phyloP scores from a whole-genome alignment of 2,329 filamentous ascomycete species.

The Triangularia setosa region DNA sequence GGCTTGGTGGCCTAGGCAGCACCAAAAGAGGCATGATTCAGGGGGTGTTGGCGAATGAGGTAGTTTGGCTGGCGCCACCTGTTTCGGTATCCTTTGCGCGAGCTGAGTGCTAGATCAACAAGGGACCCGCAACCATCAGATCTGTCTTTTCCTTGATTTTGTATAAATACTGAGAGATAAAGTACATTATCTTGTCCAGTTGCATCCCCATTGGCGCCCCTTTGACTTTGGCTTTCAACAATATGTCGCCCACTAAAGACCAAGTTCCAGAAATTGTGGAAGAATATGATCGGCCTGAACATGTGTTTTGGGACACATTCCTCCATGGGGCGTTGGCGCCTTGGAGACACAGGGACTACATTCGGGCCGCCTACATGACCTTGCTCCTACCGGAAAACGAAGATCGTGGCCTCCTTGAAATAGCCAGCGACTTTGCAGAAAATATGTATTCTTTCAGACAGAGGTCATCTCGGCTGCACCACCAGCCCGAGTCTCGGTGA shows the following conservation, averaged over 20 bases:
- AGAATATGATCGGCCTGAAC: neutral
- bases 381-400: slow-evolving; percentile 6
- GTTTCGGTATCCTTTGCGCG: neutral
- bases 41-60: neutral
- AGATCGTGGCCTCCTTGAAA: slow-evolving; percentile 12
- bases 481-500: slow-evolving; percentile 17
- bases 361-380: slow-evolving; percentile 15
- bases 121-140: neutral
- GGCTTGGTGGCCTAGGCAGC: neutral
- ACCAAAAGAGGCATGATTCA: neutral
- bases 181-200: neutral
- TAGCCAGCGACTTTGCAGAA: slow-evolving; percentile 17
- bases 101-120: neutral
- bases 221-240: neutral
- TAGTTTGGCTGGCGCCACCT: neutral
- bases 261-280: neutral
- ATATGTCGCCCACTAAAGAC: neutral
- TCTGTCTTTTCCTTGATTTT: neutral
- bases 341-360: slow-evolving; percentile 17
- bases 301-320: slow-evolving; percentile 6
- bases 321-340: neutral
- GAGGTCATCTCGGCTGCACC: slow-evolving; percentile 1
- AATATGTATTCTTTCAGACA: slow-evolving; percentile 12
- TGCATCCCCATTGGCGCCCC: neutral
- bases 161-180: neutral